Percentiles rank a stretch among this genome's conserved stretches.
Conservation (phyloP, 139 green algal genomes). For the Parachlorella kessleri region DNA sequence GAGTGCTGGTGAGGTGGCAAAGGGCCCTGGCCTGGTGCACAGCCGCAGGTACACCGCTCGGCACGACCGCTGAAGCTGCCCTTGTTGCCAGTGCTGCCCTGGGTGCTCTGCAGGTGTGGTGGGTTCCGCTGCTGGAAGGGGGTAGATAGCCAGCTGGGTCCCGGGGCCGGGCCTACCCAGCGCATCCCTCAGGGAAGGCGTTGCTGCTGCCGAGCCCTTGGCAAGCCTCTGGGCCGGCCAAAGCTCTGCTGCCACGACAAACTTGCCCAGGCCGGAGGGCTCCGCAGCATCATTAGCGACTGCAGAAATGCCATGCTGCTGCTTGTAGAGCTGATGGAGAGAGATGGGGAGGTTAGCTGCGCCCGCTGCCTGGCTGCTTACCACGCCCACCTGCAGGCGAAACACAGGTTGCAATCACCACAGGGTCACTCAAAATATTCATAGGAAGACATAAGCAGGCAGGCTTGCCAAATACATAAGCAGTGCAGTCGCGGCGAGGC, state of each 20-base stretch:
- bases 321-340: background rate
- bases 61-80: background rate
- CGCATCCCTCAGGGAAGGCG: constrained; percentile 15
- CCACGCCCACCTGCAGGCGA: constrained; percentile 14
- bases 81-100: background rate
- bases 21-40: background rate
- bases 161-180: constrained; percentile 29
- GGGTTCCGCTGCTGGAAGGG: background rate
- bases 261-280: background rate
- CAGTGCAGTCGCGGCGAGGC: background rate
- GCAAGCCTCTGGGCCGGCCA: constrained; percentile 41
- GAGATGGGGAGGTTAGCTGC: constrained; percentile 1
- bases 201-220: constrained; percentile 11
- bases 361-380: background rate
- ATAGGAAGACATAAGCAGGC: background rate
- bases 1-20: background rate
- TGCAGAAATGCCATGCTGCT: background rate
- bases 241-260: constrained; percentile 25
- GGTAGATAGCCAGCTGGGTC: constrained; percentile 28
- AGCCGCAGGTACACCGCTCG: constrained; percentile 11
- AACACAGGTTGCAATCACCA: background rate
- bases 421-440: background rate
- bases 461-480: constrained; percentile 14
- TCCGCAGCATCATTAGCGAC: background rate
- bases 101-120: background rate